Percentiles rank a stretch among this genome's conserved stretches.
Evolutionary conservation across 2,329 filamentous ascomycete genomes (phyloP).

Genomic region (Curvularia spicifera): DNA sequence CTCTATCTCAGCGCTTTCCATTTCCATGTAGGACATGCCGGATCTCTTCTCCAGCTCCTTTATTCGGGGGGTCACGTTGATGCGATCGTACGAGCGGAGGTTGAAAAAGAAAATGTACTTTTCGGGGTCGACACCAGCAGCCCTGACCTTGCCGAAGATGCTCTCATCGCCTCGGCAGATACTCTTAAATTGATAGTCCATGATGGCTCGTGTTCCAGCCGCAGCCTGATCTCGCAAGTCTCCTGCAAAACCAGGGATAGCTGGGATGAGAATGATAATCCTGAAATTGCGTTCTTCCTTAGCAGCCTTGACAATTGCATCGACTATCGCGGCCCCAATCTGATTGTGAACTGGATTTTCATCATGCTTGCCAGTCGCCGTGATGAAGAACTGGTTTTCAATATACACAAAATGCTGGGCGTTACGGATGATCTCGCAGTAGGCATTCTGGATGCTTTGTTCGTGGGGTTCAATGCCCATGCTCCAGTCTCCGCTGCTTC

Average conservation of each 20-base stretch:
- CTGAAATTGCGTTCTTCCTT: conserved; percentile 87
- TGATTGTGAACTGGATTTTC: conserved; percentile 86
- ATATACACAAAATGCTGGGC: conserved; percentile 96
- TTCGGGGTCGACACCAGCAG: conserved; percentile 74
- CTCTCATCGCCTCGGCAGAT: conserved; percentile 91
- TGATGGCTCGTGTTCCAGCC: conserved; percentile 84
- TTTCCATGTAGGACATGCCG: conserved; percentile 82
- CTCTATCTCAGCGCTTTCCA: conserved; percentile 86
- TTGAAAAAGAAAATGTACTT: conserved; percentile 95
- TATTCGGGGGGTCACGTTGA: conserved; percentile 80
- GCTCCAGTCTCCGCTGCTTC: conserved; percentile 92
- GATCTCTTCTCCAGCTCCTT: conserved; percentile 78
- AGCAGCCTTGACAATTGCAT: conserved; percentile 80
- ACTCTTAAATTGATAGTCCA: conserved; percentile 98
- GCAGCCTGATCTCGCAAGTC: conserved; percentile 85
- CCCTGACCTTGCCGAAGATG: conserved; percentile 79
- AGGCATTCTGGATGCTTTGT: conserved; percentile 86
- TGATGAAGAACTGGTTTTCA: conserved; percentile 96
- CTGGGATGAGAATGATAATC: conserved; percentile 87
- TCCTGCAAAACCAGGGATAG: conserved; percentile 91
- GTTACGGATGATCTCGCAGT: conserved; percentile 81
- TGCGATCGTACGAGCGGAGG: conserved; percentile 86
- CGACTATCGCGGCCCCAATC: conserved; percentile 87
- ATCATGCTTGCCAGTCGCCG: conserved; percentile 77
- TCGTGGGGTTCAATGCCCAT: conserved; percentile 81